These are phyloP conservation scores for Podospora pseudopauciseta DNA, from an alignment of 495 filamentous ascomycete genomes.

Conservation along the genomic window DNA sequence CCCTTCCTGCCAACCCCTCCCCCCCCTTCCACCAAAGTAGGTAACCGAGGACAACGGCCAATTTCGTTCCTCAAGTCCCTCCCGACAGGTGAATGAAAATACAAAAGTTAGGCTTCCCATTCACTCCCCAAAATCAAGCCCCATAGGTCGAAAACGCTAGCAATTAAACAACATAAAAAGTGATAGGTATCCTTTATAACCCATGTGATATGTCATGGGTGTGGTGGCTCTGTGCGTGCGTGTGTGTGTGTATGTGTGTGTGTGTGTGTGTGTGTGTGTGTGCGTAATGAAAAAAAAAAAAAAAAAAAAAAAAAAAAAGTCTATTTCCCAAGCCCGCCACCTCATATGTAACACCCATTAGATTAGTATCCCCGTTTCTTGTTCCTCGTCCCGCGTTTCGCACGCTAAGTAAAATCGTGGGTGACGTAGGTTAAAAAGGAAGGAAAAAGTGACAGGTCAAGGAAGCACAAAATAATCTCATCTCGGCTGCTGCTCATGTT, in stretches of 20 bases:
- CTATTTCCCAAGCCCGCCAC: neutral
- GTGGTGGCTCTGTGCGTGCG: no score
- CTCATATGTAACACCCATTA: conserved; percentile 4
- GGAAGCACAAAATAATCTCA: neutral
- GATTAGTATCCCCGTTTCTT: conserved; percentile 3
- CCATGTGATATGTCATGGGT: neutral
- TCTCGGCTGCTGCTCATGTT: neutral
- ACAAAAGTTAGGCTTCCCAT: neutral
- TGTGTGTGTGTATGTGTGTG: neutral
- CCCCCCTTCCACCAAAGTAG: neutral
- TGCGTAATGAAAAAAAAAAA: no score
- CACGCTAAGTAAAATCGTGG: neutral
- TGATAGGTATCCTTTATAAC: neutral
- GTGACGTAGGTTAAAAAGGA: neutral
- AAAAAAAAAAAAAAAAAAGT: neutral
- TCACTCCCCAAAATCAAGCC: neutral
- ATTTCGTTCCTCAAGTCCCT: neutral
- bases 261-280: no score
- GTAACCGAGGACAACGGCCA: neutral
- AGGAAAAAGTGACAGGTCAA: neutral
- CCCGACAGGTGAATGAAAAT: neutral
- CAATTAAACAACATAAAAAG: neutral
- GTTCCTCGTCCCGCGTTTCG: neutral
- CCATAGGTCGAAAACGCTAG: neutral
- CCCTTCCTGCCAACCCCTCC: neutral